phyloP scores from a whole-genome alignment of 768 basidiomycete species.

The Leccinum barrowsii region DNA sequence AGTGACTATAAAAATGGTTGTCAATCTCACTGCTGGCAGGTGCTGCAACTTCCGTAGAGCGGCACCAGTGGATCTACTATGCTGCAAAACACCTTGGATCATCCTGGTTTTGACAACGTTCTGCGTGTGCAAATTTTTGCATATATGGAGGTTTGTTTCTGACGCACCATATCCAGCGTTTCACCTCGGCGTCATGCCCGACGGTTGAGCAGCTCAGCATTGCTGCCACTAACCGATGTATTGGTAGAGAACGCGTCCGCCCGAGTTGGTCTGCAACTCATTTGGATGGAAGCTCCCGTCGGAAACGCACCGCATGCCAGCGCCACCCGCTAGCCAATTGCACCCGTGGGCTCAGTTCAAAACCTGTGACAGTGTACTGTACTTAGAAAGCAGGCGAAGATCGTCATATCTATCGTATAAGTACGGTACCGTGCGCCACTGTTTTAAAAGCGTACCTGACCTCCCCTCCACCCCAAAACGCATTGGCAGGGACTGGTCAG shows the following conservation, averaged over 20 bases:
- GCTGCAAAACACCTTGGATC: too few relatives aligned
- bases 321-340: not conserved
- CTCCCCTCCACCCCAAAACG: not conserved
- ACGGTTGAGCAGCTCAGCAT: not conserved
- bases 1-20: too few relatives aligned
- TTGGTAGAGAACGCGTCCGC: not conserved
- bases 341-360: not conserved
- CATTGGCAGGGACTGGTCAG: not conserved
- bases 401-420: not conserved
- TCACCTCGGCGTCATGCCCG: not conserved
- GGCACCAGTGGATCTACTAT: too few relatives aligned
- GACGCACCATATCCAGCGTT: not conserved
- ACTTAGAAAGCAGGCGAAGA: not conserved
- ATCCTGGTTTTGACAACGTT: too few relatives aligned
- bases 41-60: not conserved
- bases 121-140: not conserved
- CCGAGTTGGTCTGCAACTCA: not conserved
- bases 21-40: too few relatives aligned
- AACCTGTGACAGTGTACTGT: not conserved
- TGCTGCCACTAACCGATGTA: not conserved
- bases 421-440: not conserved
- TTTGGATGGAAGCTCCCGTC: not conserved
- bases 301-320: not conserved
- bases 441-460: not conserved
- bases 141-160: not conserved